Evolutionary conservation across 2,329 filamentous ascomycete species (phyloP), one percentile per base, ranked within the genome.

Genomic region (Penicillium paneum): DNA sequence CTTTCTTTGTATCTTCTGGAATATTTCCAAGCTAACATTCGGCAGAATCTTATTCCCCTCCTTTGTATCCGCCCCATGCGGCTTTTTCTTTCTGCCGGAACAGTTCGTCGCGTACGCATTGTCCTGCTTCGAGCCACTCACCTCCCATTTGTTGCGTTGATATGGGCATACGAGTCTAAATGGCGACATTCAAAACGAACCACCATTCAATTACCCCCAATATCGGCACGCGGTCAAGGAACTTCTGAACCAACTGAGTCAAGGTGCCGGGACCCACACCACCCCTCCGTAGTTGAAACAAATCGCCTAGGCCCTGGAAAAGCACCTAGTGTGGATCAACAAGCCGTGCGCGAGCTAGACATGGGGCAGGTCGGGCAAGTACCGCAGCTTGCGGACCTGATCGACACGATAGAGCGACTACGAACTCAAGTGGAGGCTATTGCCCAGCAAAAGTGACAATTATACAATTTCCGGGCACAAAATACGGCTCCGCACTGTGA

Each of bases 41-140:
- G 40, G 54, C 61, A 84, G 81, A 86, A 86, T 63, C 74, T 86
- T 46, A 79, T 86, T 49, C 80, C 83, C 19, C 73, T 85, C 38
- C 67, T 83, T 26, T 72, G 74, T 59, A 75, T 85, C 56, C 80
- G 83, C 48, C 83, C 83, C 28, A 72, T 86, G 61, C 75, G 83
- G 64, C 74, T 85, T 49, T 71, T 83, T 47, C 58, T 85, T 36
- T 76, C 82, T n/a, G 76, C 81, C 40, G 80, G 80, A 58, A 70
- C 74, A 52, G 73, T 84, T 52, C 78, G 83, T 47, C 76, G 75
- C 31, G 77, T 80, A 52, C 79, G 83, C 43, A 85, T 86, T 56
- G 65, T 83, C 39, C 67, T 85, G 42, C 77, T 86, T 55, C 83
- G 82, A 66, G 77, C 77, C 46, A 84, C 82, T 2, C 83, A 86